phyloP scores from a whole-genome alignment of 2,329 filamentous ascomycete species.

The Fusarium luffae region DNA sequence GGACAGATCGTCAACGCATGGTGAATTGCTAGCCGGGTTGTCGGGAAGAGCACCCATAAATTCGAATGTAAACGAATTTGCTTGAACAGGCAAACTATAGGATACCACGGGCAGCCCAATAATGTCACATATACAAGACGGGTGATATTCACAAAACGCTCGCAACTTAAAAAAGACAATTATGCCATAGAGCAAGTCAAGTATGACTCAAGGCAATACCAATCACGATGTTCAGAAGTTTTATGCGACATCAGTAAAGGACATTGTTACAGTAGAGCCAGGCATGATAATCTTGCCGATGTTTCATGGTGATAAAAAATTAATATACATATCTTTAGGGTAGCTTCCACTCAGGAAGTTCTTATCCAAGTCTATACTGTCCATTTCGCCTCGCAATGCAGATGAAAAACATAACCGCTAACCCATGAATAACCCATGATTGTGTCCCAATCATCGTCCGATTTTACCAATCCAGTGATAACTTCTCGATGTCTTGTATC shows the following conservation, averaged over 20 bases:
- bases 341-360: background rate
- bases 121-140: background rate
- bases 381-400: conserved; percentile 15
- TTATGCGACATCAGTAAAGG: background rate
- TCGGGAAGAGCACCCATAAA: background rate
- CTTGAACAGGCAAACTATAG: background rate
- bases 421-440: conserved; percentile 1
- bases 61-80: background rate
- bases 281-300: background rate
- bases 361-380: background rate
- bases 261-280: background rate
- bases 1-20: background rate
- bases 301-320: background rate
- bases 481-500: conserved; percentile 42
- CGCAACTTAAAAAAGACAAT: background rate
- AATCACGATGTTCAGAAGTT: too few species aligned
- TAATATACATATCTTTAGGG: background rate
- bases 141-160: background rate
- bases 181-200: too few species aligned
- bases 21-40: background rate
- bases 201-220: too few species aligned
- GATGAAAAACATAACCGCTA: background rate
- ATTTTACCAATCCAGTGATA: conserved; percentile 52
- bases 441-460: background rate
- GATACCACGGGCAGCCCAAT: background rate